Evolutionary conservation across 2,329 filamentous ascomycete species (phyloP), one percentile per base, ranked within the genome.

Genomic region (Ophiobolus disseminans): DNA sequence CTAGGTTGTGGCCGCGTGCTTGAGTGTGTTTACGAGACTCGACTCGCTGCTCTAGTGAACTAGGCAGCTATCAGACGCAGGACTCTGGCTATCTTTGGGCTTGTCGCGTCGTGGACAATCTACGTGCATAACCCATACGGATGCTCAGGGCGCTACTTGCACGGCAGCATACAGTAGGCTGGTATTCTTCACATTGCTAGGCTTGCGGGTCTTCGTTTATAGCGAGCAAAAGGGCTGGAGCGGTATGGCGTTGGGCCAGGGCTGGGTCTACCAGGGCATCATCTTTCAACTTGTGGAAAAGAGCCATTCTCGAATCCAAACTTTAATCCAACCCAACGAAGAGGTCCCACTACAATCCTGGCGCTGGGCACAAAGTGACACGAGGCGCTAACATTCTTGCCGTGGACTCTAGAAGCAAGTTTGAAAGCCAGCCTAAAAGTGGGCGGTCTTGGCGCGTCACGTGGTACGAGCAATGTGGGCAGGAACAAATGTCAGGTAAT

Each of bases 1-100:
- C 11, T 50, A 87, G 83, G 86, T 90, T 68, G 91, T 99, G 44
- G 92, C 94, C 42, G 94, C 94, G 62, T 97, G 94, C 75, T 78
- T 99, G 74, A 96, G 89, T 78, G 94, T 99, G 68, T 99, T 99
- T 75, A 99, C 94, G 58, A 86, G 93, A 71, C 88, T 99, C 67
- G 94, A 99, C 78, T 97, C 94, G 41, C 82, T 99, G 54, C 86
- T 99, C 73, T 99, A 46, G 36, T 10, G 16, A 21, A 34, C 23
- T 11, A 36, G 14, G 21, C 10, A 10, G 7, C 16, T 14, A 26
- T 46, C 28, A 23, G 16, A 43, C 10, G 22, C n/a, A n/a, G n/a
- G n/a, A 32, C 23, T 26, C 23, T 26, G 6, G 23, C 23, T 26
- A 26, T 26, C 6, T 11, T 26, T 6, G 7, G 6, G 23, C 7